Conservation (phyloP, 2,329 filamentous ascomycete genomes). For the Phialocephala sp. region DNA sequence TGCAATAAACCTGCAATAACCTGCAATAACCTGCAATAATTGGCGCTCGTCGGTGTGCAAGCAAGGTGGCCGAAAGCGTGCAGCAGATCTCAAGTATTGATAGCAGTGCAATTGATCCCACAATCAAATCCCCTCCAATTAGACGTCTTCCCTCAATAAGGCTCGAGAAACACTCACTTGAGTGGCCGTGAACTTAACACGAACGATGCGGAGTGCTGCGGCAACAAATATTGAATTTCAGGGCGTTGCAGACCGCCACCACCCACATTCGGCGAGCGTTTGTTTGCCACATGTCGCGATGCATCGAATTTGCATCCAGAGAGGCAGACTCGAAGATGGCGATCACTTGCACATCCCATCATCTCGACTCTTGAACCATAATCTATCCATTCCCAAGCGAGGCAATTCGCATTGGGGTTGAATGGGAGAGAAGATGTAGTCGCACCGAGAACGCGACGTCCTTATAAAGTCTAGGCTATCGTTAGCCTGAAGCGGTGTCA, state of each 20-base stretch:
- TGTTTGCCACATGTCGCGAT: neutral
- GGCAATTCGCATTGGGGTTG: neutral
- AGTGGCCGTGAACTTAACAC: neutral
- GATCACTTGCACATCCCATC: too few species aligned
- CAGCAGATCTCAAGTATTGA: neutral
- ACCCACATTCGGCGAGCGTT: neutral
- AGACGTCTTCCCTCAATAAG: neutral
- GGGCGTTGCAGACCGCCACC: neutral
- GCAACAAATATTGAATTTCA: neutral
- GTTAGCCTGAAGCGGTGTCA: neutral
- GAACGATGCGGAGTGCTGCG: neutral
- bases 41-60: constrained; percentile 3
- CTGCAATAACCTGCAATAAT: neutral
- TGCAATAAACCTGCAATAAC: too few species aligned
- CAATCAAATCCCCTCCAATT: neutral
- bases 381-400: too few species aligned
- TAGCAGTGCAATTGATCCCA: neutral
- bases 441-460: neutral
- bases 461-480: neutral
- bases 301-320: neutral
- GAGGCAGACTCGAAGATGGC: too few species aligned
- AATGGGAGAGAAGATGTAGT: neutral
- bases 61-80: neutral
- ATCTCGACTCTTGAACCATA: too few species aligned
- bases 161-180: neutral